Percentiles rank a stretch among this genome's conserved stretches.
Conservation (phyloP, 129 eudicot genomes). For the Ambrosia artemisiifolia region DNA sequence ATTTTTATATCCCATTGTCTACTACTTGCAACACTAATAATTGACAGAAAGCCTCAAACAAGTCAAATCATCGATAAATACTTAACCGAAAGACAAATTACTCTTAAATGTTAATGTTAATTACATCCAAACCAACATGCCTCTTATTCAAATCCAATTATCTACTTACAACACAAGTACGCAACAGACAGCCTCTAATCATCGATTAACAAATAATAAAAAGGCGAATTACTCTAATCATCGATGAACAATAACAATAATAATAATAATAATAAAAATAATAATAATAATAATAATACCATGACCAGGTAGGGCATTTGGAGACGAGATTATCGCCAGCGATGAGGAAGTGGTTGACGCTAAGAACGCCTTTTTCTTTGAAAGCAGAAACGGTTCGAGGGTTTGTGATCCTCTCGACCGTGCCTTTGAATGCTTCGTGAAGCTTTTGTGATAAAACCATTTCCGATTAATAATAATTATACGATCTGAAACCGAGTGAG, state of each 20-base stretch:
- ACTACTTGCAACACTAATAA: too few relatives aligned
- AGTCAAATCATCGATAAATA: neutral
- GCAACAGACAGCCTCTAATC: too few relatives aligned
- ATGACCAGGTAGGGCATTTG: slow-evolving; percentile 97
- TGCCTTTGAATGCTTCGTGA: slow-evolving; percentile 90
- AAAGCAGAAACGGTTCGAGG: slow-evolving; percentile 94
- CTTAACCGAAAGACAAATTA: neutral
- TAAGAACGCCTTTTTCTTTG: slow-evolving; percentile 92
- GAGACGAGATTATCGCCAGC: slow-evolving; percentile 98
- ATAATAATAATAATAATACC: slow-evolving; percentile 37
- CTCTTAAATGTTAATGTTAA: too few relatives aligned
- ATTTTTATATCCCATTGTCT: too few relatives aligned
- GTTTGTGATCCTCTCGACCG: slow-evolving; percentile 83
- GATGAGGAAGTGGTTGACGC: slow-evolving; percentile 68
- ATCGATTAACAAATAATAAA: too few relatives aligned
- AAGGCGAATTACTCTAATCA: too few relatives aligned
- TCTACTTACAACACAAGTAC: too few relatives aligned
- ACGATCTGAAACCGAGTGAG: neutral
- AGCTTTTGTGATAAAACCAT: slow-evolving; percentile 79
- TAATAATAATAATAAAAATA: neutral
- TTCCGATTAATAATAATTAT: neutral
- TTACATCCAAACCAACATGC: too few relatives aligned
- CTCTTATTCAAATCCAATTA: too few relatives aligned
- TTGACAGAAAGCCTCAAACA: too few relatives aligned
- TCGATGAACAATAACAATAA: too few relatives aligned